These are phyloP conservation scores for Parasarocladium wereldwijsianum DNA, from an alignment of 2,329 filamentous ascomycete genomes.

Conservation along the genomic window DNA sequence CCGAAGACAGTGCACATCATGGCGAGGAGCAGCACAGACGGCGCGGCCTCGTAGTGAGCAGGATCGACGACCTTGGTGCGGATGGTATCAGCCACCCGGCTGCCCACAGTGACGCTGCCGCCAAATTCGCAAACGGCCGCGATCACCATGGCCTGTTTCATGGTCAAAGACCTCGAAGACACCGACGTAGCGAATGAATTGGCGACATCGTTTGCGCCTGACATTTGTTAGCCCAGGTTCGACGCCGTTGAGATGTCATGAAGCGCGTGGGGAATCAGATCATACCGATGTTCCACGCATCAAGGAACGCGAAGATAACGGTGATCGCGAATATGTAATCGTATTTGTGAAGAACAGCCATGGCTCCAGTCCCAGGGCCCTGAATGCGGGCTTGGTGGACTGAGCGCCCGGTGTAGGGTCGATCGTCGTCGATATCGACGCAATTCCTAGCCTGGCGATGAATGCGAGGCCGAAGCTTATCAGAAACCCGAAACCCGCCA, in stretches of 20 bases:
- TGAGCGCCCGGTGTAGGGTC: no score
- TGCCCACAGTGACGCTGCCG: constrained; percentile 31
- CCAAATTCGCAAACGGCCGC: constrained; percentile 32
- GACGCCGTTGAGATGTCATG: constrained; percentile 7
- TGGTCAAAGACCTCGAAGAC: constrained; percentile 41
- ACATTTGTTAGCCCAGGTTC: constrained; percentile 7
- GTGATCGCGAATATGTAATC: constrained; percentile 42
- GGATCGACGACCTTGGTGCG: constrained; percentile 28
- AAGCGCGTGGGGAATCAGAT: constrained; percentile 8
- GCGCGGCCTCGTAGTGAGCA: constrained; percentile 20
- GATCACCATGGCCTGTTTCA: constrained; percentile 30
- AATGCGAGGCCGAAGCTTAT: no score
- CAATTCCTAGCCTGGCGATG: no score
- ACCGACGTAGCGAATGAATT: constrained; percentile 49
- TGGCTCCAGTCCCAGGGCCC: no score
- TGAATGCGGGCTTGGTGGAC: no score
- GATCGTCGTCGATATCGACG: no score
- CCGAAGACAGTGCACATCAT: constrained; percentile 23
- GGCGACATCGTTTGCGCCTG: constrained; percentile 37
- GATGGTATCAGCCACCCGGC: constrained; percentile 30
- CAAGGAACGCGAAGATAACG: constrained; percentile 39
- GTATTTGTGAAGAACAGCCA: constrained; percentile 29
- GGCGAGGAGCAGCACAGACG: constrained; percentile 25
- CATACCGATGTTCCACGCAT: constrained; percentile 44
- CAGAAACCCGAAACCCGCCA: no score